Evolutionary conservation across 441 rosid species (phyloP).

Genomic region (Geranium incanum): DNA sequence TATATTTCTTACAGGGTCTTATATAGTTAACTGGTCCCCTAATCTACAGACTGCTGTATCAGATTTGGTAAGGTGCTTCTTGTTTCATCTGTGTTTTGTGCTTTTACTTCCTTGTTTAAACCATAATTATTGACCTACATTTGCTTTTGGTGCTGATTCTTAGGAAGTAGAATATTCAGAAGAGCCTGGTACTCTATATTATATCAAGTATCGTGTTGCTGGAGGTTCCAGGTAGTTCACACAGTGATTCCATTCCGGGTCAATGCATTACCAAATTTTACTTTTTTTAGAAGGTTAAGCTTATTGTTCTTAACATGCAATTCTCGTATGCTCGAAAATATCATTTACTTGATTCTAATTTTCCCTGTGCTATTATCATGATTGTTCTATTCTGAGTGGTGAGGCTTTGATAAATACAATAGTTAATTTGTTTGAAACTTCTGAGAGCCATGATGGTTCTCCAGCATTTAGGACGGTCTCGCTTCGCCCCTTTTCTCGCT

Average conservation of each 20-base stretch:
- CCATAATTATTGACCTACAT: conserved; percentile 15
- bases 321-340: conserved; percentile 3
- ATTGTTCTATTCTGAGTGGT: background rate
- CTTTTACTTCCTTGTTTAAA: conserved; percentile 13
- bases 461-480: too few species aligned
- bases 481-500: too few species aligned
- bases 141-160: conserved; percentile 16
- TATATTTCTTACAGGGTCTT: conserved; percentile 60
- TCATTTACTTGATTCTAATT: background rate
- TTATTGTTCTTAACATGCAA: background rate
- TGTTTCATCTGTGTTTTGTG: conserved; percentile 20
- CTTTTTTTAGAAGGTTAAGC: background rate
- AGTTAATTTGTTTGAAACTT: conserved; percentile 1
- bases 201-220: conserved; percentile 94
- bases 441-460: background rate
- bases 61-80: conserved; percentile 60
- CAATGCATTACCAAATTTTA: background rate
- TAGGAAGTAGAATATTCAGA: conserved; percentile 99
- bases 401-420: conserved; percentile 4
- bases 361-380: background rate
- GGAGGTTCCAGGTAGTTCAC: conserved; percentile 70
- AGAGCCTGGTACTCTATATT: conserved; percentile 77
- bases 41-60: conserved; percentile 97
- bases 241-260: background rate
- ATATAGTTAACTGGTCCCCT: conserved; percentile 99